A percentile compares a stretch with the other conserved stretches of the same genome.
Conservation (phyloP, 176 grass and related monocot genomes). For the Sorghum bicolor region Sorghum_bicolor_NCBIv3 NC_012870.2:70725501-70726000, state of each 20-base stretch:
- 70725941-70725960: background rate
- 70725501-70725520: background rate
- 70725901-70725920: background rate
- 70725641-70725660: background rate
- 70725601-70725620: background rate
- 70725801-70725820: background rate
- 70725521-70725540: background rate
- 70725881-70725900: background rate
- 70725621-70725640: background rate
- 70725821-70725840: background rate
- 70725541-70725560: background rate
- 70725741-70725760: background rate
- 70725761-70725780: background rate
- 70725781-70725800: background rate
- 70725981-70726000: constrained; percentile 82
- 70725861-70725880: background rate
- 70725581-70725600: background rate
- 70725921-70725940: background rate
- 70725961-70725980: constrained; percentile 6
- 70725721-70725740: background rate
- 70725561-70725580: constrained; percentile 8
- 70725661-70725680: background rate
- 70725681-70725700: too few relatives aligned
- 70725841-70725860: background rate
- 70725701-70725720: background rate